Percentiles rank a stretch among this genome's conserved stretches.
Conservation (phyloP, 2,329 filamentous ascomycete genomes). For the Trichophyton benhamiae region DNA sequence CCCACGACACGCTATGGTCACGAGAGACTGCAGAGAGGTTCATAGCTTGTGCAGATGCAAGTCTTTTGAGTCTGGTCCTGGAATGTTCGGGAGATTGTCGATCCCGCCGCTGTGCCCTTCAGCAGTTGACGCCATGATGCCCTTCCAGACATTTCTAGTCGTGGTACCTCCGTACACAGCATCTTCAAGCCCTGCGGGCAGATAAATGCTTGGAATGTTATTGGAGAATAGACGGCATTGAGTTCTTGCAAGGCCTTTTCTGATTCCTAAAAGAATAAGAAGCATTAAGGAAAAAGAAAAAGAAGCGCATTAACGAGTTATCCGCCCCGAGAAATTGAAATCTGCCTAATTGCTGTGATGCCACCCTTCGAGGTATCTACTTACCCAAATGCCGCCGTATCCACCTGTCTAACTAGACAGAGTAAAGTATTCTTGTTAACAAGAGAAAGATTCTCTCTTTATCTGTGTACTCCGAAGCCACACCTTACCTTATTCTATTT, state of each 20-base stretch:
- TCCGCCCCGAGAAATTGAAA: neutral
- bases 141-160: neutral
- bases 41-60: neutral
- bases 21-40: neutral
- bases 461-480: no score
- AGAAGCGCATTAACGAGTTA: neutral
- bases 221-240: neutral
- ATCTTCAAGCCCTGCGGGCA: neutral
- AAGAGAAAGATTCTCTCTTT: no score
- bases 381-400: no score
- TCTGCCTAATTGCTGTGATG: neutral
- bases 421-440: no score
- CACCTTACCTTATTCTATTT: no score
- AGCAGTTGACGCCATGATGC: neutral
- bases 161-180: neutral
- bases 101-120: neutral
- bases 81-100: neutral
- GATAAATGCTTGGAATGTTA: neutral
- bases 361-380: no score
- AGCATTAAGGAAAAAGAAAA: neutral
- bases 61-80: neutral
- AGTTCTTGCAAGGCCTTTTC: neutral
- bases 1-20: neutral
- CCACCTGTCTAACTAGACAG: no score
- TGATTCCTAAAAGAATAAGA: neutral